Evolutionary conservation across 2,329 filamentous ascomycete species (phyloP).

Genomic region (Penicillium griseofulvum): DNA sequence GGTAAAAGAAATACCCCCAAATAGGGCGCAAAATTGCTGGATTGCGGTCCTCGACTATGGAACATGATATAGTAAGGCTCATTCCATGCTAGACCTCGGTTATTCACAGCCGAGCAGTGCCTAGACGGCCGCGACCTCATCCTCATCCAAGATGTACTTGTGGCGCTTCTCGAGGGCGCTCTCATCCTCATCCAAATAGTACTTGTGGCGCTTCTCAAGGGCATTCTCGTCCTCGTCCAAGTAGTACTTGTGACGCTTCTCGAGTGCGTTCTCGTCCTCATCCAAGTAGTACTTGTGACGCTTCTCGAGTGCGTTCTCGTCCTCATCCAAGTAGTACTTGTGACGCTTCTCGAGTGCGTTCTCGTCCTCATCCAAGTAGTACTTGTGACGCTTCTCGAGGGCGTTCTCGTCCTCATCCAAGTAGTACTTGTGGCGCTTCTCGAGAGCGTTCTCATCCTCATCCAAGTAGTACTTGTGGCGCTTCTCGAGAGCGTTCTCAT

Average conservation of each 20-base stretch:
- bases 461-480: neutral
- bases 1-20: neutral
- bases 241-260: neutral
- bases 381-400: neutral
- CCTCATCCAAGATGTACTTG: neutral
- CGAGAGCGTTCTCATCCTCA: neutral
- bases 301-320: neutral
- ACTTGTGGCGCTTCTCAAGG: neutral
- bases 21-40: neutral
- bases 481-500: neutral
- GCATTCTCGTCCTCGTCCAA: neutral
- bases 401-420: neutral
- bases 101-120: neutral
- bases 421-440: neutral
- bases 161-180: neutral
- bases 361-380: neutral
- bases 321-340: neutral
- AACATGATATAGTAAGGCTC: neutral
- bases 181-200: neutral
- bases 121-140: neutral
- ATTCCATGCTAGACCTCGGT: neutral
- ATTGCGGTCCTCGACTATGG: neutral
- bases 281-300: neutral
- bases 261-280: neutral
- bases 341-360: neutral